Base-by-base conservation (phyloP, 2,329 filamentous ascomycete genomes). In the Coniochaeta pulveracea region DNA sequence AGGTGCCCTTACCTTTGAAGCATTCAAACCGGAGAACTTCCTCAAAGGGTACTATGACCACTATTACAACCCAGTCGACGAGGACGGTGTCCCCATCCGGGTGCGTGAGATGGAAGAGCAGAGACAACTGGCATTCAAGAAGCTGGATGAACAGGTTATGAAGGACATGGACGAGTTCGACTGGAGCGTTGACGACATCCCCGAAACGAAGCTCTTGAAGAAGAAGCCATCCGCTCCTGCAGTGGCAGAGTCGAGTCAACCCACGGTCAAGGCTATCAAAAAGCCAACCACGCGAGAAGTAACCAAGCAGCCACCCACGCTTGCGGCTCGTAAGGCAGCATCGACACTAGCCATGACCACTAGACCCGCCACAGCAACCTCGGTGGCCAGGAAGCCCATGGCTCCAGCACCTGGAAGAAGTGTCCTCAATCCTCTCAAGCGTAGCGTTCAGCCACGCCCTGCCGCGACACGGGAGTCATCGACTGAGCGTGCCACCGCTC, bases 91-190 rank as follows among this genome's bases (percentile, higher is more conserved):
- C 40, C 71, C 76, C 10, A 64, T 65, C 4, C 60, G 66, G 12
- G 76, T 83, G 28, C 72, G 69, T 38, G 66, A 80, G 43, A 61
- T 76, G 37, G 63, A 76, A 42, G 60, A 69, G 38, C 63, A 59
- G 33, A 66, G 63, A 51, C 62, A 58, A 43, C 64, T 52, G 30
- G 66, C 60, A 16, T 53, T 72, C 37, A 57, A 70, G 42, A 66
- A 73, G 37, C 66, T 76, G 3, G 77, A 88, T 40, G 71, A 77
- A 32, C 69, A 72, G 40, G 80, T 88, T 38, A 64, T 76, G 46
- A 72, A 71, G 43, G 72, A 81, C 39, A 66, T 82, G 33, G 73
- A 77, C 22, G 68, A 66, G 34, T 59, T 80, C 34, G 58, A 73
- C 39, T 80, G 78, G 62, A 70, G 71, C 36, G 63, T 74, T 24